phyloP scores from a whole-genome alignment of 129 eudicot species.

The Pittosporum tobira region DNA sequence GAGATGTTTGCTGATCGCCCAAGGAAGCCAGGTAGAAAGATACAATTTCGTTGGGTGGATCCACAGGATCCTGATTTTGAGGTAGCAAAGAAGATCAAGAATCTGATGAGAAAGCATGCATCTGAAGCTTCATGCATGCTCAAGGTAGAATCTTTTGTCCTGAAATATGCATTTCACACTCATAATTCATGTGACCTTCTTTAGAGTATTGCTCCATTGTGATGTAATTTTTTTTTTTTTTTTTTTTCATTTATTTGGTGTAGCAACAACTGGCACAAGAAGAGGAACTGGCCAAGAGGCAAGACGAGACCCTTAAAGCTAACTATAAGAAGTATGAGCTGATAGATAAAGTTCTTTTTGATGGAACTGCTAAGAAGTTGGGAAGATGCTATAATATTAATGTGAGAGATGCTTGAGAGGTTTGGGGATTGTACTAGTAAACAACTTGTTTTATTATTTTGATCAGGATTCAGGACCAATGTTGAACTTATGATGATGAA shows the following conservation, averaged over 20 bases:
- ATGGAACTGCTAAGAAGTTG: slow-evolving; percentile 37
- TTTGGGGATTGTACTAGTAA: too few species aligned
- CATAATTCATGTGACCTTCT: neutral
- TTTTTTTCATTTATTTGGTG: slow-evolving; percentile 4
- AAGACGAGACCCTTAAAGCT: slow-evolving; percentile 36
- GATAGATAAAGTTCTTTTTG: slow-evolving; percentile 31
- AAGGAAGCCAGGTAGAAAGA: slow-evolving; percentile 33
- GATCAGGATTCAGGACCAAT: too few species aligned
- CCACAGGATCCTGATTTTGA: slow-evolving; percentile 45
- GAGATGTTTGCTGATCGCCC: slow-evolving; percentile 79
- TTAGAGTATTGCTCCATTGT: neutral
- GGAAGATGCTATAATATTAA: slow-evolving; percentile 24
- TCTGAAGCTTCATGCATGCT: slow-evolving; percentile 40
- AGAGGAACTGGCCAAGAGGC: slow-evolving; percentile 53
- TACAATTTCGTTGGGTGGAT: slow-evolving; percentile 48
- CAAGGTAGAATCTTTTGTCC: slow-evolving; percentile 29
- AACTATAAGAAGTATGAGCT: slow-evolving; percentile 52
- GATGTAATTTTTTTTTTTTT: neutral
- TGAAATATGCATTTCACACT: neutral
- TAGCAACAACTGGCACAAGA: slow-evolving; percentile 54
- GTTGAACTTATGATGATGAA: too few species aligned
- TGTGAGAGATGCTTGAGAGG: neutral
- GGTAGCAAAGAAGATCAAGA: slow-evolving; percentile 43
- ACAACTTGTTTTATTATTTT: too few species aligned
- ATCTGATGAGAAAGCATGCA: slow-evolving; percentile 36